Base-by-base conservation (phyloP, 2,329 filamentous ascomycete species). In the Aspergillus sp. region DNA sequence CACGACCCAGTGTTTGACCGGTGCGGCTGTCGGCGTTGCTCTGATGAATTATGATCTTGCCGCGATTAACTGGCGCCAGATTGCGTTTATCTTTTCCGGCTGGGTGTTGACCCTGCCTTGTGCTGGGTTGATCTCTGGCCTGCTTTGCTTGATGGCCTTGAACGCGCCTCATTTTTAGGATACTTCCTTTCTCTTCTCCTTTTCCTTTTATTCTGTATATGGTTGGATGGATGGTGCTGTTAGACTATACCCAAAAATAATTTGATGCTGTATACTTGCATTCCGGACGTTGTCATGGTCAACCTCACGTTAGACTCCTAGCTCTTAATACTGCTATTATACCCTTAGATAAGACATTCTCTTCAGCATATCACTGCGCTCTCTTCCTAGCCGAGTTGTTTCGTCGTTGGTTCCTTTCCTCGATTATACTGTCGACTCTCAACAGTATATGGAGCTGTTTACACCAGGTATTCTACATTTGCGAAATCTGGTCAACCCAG, bases 101-200 rank as follows among this genome's bases (percentile, higher is more conserved):
- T 80, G 78, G 78, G 66, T 80, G 34, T 62, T 79, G 45, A 80
- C 78, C 1, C 64, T 80, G 8, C 78, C 78, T 45, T 65, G 58
- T 56, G 77, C 78, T 24, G 78, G 77, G 42, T 61, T 78, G 49
- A 68, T 77, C 17, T 64, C 72, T 13, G 77, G 77, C 0, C 51
- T 78, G 33, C 49, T 78, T 4, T 76, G 74, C 56, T 56, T 73
- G 48, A 76, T 79, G 71, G 75, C 75, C 8, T 58, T 79, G 56
- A 79, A 79, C 58, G 63, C 75, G 13, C 77, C 76, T 20, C 74
- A 77, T 48, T 62, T 66, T 22, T 66, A 54, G 41, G 8, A 12
- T 22, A 4, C 15, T 13, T 5, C 3, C 15, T 27, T 27, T 17
- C 9, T 6, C 2, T 40, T 15, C 30, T 41, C 27, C 17, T n/a